Conservation (phyloP, 2,329 filamentous ascomycete genomes). For the Mariannaea elegans region DNA sequence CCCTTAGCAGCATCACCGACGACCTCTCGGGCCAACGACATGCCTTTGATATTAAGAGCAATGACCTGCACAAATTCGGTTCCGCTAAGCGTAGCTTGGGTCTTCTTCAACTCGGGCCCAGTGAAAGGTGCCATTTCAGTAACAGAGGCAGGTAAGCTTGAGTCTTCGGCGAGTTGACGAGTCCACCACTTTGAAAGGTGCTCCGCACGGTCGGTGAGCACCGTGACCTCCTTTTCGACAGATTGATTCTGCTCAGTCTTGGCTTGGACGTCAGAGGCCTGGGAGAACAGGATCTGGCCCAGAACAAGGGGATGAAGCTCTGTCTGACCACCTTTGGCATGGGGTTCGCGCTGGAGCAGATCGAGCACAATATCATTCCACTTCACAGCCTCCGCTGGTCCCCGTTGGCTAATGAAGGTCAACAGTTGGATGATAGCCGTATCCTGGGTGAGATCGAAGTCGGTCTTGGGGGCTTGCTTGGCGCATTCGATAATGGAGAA, state of each 20-base stretch:
- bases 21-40: constrained; percentile 55
- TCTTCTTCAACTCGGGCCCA: not conserved
- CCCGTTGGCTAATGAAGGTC: constrained; percentile 44
- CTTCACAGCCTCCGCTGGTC: constrained; percentile 53
- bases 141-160: constrained; percentile 6
- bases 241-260: constrained; percentile 34
- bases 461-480: constrained; percentile 56
- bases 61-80: constrained; percentile 40
- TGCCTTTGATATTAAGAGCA: constrained; percentile 50
- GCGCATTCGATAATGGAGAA: constrained; percentile 60
- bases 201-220: constrained; percentile 43
- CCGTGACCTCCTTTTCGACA: constrained; percentile 36
- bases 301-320: constrained; percentile 40
- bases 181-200: constrained; percentile 42
- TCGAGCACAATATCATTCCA: constrained; percentile 60
- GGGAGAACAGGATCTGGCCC: constrained; percentile 43
- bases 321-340: constrained; percentile 38
- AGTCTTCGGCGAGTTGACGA: constrained; percentile 16
- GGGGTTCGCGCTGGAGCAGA: constrained; percentile 55
- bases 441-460: constrained; percentile 51
- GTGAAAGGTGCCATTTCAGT: constrained; percentile 4
- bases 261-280: constrained; percentile 39
- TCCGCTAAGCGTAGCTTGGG: constrained; percentile 29
- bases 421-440: constrained; percentile 49
- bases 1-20: constrained; percentile 42